These are phyloP conservation scores for Picea engelmannii DNA, from an alignment of 83 land plant genomes.

Conservation along the genomic window DNA sequence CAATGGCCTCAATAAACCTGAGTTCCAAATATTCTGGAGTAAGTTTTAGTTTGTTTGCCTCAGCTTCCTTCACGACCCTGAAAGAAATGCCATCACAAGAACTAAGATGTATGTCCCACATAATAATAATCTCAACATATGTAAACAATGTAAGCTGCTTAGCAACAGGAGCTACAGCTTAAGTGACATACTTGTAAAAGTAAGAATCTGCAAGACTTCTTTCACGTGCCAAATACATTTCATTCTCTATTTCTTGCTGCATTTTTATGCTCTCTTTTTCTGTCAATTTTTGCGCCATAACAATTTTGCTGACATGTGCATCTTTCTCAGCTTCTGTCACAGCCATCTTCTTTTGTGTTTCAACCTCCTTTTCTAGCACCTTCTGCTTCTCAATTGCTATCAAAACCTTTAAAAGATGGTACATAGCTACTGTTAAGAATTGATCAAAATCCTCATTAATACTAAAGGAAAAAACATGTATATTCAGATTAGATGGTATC, in stretches of 20 bases:
- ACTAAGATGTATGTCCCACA: no score
- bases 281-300: slow-evolving; percentile 83
- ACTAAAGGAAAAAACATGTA: no score
- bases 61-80: slow-evolving; percentile 97
- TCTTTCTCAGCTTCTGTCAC: slow-evolving; percentile 94
- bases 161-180: no score
- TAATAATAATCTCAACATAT: no score
- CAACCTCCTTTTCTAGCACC: slow-evolving; percentile 95
- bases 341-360: slow-evolving; percentile 90
- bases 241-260: slow-evolving; percentile 82
- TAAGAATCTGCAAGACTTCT: slow-evolving; percentile 83
- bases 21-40: slow-evolving; percentile 89
- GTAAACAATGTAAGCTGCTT: no score
- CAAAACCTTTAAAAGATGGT: no score
- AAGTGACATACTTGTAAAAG: slow-evolving; percentile 53
- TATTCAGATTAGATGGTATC: no score
- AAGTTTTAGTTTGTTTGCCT: slow-evolving; percentile 91
- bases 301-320: slow-evolving; percentile 87
- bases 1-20: slow-evolving; percentile 86
- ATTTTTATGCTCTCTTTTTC: slow-evolving; percentile 79
- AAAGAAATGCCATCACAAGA: no score
- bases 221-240: slow-evolving; percentile 81
- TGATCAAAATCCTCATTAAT: no score
- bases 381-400: slow-evolving; percentile 93
- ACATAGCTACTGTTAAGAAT: no score